These are phyloP conservation scores for Yamadazyma sp. DNA, from an alignment of 805 yeast genomes.

Conservation along the genomic window DNA sequence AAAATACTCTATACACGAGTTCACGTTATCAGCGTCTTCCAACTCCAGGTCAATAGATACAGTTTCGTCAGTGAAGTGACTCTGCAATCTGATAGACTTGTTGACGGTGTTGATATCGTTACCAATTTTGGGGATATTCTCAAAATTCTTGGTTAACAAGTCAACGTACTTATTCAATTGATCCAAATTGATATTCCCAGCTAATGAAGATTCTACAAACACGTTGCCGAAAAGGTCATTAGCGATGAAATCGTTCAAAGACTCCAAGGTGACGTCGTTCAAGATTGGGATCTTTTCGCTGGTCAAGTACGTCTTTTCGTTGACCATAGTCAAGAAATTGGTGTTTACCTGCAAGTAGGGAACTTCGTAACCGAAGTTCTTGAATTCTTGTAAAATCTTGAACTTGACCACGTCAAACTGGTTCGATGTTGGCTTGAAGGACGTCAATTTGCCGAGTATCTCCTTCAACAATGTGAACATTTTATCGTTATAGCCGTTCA, in stretches of 20 bases:
- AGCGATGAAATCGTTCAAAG: constrained; percentile 51
- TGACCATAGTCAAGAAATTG: constrained; percentile 60
- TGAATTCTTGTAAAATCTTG: constrained; percentile 57
- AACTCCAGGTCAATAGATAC: constrained; percentile 12
- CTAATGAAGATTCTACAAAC: constrained; percentile 68
- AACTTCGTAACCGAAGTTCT: constrained; percentile 66
- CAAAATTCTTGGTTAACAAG: constrained; percentile 25
- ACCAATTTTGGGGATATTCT: constrained; percentile 23
- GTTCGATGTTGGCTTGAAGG: constrained; percentile 50
- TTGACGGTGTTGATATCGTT: constrained; percentile 32
- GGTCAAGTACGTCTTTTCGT: constrained; percentile 67
- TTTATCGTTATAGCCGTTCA: constrained; percentile 85
- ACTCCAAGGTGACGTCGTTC: constrained; percentile 43
- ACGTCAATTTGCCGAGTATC: constrained; percentile 53
- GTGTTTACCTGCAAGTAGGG: constrained; percentile 80
- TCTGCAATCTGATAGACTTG: constrained; percentile 27
- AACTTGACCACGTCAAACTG: constrained; percentile 70
- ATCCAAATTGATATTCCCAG: constrained; percentile 64
- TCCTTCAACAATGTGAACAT: constrained; percentile 59
- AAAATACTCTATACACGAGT: constrained; percentile 80
- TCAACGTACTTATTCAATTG: constrained; percentile 35
- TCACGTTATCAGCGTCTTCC: constrained; percentile 48
- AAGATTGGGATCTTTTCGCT: constrained; percentile 59
- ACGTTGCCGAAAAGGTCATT: constrained; percentile 49
- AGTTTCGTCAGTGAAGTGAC: constrained; percentile 31